Conservation (phyloP, 768 basidiomycete genomes). For the Lenzites betulinus region DNA sequence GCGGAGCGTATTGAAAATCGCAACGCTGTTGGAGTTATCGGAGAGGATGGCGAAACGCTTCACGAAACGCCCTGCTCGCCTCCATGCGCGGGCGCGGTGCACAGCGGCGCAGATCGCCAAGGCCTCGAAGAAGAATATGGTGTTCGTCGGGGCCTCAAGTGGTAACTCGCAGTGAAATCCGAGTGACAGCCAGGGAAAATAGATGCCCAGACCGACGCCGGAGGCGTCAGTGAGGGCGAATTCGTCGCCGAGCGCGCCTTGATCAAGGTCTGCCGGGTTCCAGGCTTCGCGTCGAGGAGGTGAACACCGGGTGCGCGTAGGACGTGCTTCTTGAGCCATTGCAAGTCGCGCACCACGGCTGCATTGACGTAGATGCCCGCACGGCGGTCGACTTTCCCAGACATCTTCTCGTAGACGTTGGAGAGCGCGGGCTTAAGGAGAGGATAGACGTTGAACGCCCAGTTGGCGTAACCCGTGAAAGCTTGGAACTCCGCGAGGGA, state of each 20-base stretch:
- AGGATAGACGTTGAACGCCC: slow-evolving; percentile 43
- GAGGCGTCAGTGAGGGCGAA: neutral
- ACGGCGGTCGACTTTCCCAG: slow-evolving; percentile 21
- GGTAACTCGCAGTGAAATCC: neutral
- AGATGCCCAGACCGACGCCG: neutral
- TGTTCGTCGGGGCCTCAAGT: neutral
- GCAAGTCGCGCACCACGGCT: slow-evolving; percentile 29
- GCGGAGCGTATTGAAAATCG: slow-evolving; percentile 26
- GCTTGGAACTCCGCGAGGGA: slow-evolving; percentile 32
- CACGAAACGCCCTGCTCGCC: neutral
- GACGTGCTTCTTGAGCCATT: slow-evolving; percentile 31
- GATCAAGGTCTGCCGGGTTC: slow-evolving; percentile 21
- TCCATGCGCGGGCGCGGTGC: neutral
- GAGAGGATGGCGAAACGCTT: no score
- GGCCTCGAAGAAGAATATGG: no score
- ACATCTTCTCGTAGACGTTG: slow-evolving; percentile 36
- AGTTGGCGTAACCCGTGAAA: slow-evolving; percentile 42
- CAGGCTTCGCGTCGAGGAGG: no score
- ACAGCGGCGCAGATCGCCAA: slow-evolving; percentile 2
- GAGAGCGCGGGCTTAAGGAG: slow-evolving; percentile 34
- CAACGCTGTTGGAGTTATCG: slow-evolving; percentile 30
- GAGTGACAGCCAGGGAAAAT: neutral
- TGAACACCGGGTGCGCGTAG: no score
- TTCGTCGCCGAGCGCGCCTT: no score
- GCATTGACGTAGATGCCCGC: slow-evolving; percentile 34